These are phyloP conservation scores for Panellus pusillus DNA, from an alignment of 768 basidiomycete species.

Conservation along the genomic window DNA sequence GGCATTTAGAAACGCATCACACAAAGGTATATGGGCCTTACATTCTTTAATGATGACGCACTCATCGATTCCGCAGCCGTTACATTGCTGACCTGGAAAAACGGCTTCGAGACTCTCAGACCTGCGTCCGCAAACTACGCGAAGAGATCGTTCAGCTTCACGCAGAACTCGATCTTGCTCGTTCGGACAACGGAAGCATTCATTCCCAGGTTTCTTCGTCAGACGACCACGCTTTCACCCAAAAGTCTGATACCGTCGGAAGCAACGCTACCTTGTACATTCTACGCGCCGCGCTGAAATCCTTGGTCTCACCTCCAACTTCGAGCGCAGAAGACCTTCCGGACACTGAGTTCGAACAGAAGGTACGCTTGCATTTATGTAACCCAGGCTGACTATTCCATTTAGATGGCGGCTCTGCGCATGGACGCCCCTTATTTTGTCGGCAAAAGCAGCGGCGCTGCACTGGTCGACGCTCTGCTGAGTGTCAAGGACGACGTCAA, in stretches of 20 bases:
- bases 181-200: neutral
- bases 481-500: constrained; percentile 50
- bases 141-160: neutral
- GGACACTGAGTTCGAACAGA: neutral
- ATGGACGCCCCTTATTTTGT: constrained; percentile 38
- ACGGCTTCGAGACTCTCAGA: neutral
- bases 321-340: neutral
- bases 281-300: neutral
- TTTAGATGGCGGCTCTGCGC: neutral
- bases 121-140: neutral
- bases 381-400: no score
- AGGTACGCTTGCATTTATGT: neutral
- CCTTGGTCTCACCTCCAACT: neutral
- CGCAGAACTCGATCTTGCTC: neutral
- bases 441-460: constrained; percentile 56
- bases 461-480: constrained; percentile 55
- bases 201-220: neutral
- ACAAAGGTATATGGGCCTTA: neutral
- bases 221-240: neutral
- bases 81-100: neutral
- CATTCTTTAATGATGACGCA: neutral
- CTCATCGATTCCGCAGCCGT: neutral
- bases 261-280: neutral
- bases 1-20: constrained; percentile 3
- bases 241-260: neutral